These are phyloP conservation scores for Cetraspora pellucida DNA, from an alignment of 192 early-diverging fungal genomes.

Conservation along the genomic window DNA sequence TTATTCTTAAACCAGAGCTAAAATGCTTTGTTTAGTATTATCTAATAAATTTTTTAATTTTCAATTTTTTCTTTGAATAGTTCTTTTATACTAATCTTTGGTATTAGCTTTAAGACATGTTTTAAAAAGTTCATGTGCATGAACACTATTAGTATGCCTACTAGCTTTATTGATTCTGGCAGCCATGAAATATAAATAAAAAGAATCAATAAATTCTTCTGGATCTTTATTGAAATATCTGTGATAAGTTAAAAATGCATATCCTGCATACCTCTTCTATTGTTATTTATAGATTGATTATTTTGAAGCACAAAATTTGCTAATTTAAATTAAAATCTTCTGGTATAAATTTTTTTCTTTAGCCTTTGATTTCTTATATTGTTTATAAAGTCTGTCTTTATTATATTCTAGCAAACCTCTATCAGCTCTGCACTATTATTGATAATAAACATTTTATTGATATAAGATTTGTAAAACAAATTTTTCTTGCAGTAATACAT, in stretches of 20 bases:
- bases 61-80: not conserved
- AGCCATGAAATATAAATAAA: too few species aligned
- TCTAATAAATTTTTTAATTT: not conserved
- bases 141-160: not conserved
- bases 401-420: too few species aligned
- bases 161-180: not conserved
- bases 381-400: not conserved
- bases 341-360: not conserved
- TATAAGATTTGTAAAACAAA: too few species aligned
- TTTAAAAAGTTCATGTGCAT: not conserved
- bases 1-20: not conserved
- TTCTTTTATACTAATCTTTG: not conserved
- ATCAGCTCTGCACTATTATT: too few species aligned
- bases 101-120: not conserved
- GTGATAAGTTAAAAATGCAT: not conserved
- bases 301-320: not conserved
- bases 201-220: not conserved
- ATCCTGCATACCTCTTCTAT: not conserved
- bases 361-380: not conserved
- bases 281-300: not conserved
- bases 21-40: not conserved
- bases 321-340: not conserved
- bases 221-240: not conserved
- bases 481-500: not conserved
- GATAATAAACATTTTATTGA: too few species aligned